phyloP scores from a whole-genome alignment of 1,139 yeast genomes.

The Blastobotrys persicus region DNA sequence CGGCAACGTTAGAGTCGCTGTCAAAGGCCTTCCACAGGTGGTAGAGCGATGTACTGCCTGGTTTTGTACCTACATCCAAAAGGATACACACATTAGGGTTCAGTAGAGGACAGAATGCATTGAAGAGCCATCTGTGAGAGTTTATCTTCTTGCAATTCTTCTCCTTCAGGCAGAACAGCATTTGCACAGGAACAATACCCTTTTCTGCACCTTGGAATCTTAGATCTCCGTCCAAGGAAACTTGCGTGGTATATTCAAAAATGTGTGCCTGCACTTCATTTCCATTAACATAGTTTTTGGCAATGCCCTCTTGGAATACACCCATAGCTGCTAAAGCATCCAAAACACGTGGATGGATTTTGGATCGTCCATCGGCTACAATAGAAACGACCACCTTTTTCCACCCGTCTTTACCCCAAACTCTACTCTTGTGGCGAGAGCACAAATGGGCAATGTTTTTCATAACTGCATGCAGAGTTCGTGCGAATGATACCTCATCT shows the following conservation, averaged over 20 bases:
- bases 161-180: slow-evolving; percentile 85
- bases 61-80: slow-evolving; percentile 90
- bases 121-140: slow-evolving; percentile 93
- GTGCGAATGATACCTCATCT: slow-evolving; percentile 79
- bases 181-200: slow-evolving; percentile 88
- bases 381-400: slow-evolving; percentile 87
- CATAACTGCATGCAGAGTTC: slow-evolving; percentile 93
- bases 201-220: slow-evolving; percentile 79
- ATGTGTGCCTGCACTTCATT: slow-evolving; percentile 88
- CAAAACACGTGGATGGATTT: slow-evolving; percentile 74
- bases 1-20: slow-evolving; percentile 92
- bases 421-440: slow-evolving; percentile 70
- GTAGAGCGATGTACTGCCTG: slow-evolving; percentile 78
- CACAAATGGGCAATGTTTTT: slow-evolving; percentile 85
- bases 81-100: slow-evolving; percentile 85
- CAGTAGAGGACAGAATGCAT: slow-evolving; percentile 84
- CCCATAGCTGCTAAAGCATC: slow-evolving; percentile 91
- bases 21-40: slow-evolving; percentile 97
- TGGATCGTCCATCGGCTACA: slow-evolving; percentile 90
- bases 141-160: slow-evolving; percentile 85
- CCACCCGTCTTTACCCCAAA: slow-evolving; percentile 97
- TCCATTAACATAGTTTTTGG: slow-evolving; percentile 88
- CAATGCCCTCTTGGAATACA: slow-evolving; percentile 93
- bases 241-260: slow-evolving; percentile 91
- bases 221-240: slow-evolving; percentile 77